Conservation (phyloP, 2,329 filamentous ascomycete genomes). For the Didymella segeticola region DNA sequence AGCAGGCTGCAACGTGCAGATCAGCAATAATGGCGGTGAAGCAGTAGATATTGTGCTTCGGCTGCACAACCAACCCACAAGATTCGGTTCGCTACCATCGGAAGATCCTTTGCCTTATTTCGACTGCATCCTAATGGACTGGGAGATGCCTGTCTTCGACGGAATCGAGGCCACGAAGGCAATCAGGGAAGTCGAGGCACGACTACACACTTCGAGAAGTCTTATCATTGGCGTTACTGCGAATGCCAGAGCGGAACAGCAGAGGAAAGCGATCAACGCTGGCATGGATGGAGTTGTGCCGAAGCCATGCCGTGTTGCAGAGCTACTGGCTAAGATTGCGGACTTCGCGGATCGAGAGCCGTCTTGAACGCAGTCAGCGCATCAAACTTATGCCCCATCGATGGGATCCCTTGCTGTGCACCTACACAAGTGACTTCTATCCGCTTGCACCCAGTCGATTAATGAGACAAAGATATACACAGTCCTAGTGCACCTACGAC, state of each 20-base stretch:
- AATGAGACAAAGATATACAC: too few species aligned
- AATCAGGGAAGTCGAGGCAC: constrained; percentile 16
- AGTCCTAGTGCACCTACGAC: too few species aligned
- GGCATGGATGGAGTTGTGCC: constrained; percentile 64
- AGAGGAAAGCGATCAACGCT: constrained; percentile 25
- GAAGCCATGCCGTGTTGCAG: constrained; percentile 68
- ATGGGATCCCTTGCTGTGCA: too few species aligned
- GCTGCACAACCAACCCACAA: background rate
- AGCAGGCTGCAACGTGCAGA: constrained; percentile 28
- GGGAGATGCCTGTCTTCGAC: constrained; percentile 38
- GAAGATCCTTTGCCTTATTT: background rate
- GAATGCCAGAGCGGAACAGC: constrained; percentile 38
- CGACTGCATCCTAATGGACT: constrained; percentile 30
- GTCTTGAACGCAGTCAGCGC: too few species aligned
- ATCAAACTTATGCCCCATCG: too few species aligned
- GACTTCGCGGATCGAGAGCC: background rate
- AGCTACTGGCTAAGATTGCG: constrained; percentile 22
- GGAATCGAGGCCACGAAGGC: background rate
- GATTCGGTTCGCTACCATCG: background rate
- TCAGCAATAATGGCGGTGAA: constrained; percentile 39
- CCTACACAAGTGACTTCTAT: too few species aligned
- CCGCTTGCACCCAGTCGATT: too few species aligned
- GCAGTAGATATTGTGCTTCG: constrained; percentile 26
- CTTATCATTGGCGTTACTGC: constrained; percentile 38
- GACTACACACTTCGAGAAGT: constrained; percentile 18